Conservation (phyloP, 371 early-diverging fungal species). For the Mortierella sp. region DNA sequence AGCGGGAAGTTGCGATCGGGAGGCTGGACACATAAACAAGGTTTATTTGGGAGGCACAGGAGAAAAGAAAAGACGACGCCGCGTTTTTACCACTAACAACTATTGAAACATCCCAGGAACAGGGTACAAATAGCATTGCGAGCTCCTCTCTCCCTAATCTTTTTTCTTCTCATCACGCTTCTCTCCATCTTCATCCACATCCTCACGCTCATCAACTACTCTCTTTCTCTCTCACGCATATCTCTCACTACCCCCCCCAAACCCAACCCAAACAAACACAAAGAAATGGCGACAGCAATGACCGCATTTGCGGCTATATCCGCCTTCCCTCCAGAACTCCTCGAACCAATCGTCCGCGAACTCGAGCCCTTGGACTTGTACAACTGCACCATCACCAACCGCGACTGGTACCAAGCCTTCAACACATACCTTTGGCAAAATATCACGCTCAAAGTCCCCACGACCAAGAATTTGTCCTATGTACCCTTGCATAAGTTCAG, state of each 20-base stretch:
- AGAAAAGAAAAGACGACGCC: background rate
- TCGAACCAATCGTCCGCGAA: background rate
- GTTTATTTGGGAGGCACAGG: background rate
- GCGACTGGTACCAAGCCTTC: background rate
- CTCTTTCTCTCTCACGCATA: background rate
- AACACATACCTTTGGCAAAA: background rate
- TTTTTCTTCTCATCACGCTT: background rate
- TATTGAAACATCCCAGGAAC: no score
- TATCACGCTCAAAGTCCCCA: background rate
- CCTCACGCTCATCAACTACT: background rate
- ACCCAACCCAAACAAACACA: background rate
- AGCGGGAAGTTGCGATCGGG: background rate
- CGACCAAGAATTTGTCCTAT: background rate
- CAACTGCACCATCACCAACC: constrained; percentile 2
- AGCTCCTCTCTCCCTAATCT: background rate
- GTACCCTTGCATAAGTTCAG: background rate
- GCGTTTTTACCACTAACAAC: background rate
- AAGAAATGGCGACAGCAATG: background rate
- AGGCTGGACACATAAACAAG: background rate
- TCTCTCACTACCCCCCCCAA: background rate
- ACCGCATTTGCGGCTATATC: background rate
- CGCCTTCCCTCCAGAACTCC: background rate
- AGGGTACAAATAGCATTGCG: background rate
- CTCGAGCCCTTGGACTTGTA: background rate
- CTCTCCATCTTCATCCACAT: background rate